These are phyloP conservation scores for Miscanthus sacchariflorus DNA, from an alignment of 202 grass and related monocot species.

Conservation along the genomic window DNA sequence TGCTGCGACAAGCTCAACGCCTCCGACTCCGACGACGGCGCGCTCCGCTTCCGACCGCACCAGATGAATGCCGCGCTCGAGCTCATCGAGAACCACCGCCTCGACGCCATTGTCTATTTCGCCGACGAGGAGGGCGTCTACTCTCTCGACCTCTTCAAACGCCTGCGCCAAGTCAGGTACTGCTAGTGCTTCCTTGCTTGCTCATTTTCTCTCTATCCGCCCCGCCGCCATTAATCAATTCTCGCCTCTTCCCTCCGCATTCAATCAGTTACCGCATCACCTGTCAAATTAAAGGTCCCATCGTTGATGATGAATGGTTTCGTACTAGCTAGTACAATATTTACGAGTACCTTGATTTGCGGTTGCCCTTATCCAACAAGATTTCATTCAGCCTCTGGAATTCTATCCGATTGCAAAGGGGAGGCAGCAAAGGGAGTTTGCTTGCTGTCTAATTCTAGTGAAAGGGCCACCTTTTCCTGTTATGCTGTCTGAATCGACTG, in stretches of 20 bases:
- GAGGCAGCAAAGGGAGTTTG: not conserved
- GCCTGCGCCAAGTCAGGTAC: slow-evolving; percentile 81
- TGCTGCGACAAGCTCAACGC: slow-evolving; percentile 57
- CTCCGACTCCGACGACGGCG: not conserved
- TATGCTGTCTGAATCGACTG: not conserved
- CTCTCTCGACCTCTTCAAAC: slow-evolving; percentile 82
- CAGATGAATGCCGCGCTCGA: slow-evolving; percentile 90
- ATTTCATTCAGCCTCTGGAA: not conserved
- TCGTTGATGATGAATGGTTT: not conserved
- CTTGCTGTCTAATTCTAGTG: not conserved
- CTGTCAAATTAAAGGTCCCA: not conserved
- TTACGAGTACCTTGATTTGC: not conserved
- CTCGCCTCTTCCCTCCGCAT: not conserved
- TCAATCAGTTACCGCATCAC: not conserved
- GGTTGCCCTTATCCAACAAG: not conserved
- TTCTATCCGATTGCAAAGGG: not conserved
- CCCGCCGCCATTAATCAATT: not conserved
- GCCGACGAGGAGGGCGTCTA: slow-evolving; percentile 96
- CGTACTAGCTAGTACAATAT: not conserved
- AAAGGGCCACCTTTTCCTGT: slow-evolving; percentile 7
- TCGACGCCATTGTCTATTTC: slow-evolving; percentile 92
- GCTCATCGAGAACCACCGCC: slow-evolving; percentile 80
- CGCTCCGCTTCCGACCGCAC: slow-evolving; percentile 47
- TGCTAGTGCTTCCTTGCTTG: not conserved
- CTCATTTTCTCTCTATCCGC: not conserved